Percentiles rank a stretch among this genome's conserved stretches.
These are phyloP conservation scores for Pilasporangium apinafurcum DNA, from an alignment of 352 stramenopile species.

Conservation along the genomic window DNA sequence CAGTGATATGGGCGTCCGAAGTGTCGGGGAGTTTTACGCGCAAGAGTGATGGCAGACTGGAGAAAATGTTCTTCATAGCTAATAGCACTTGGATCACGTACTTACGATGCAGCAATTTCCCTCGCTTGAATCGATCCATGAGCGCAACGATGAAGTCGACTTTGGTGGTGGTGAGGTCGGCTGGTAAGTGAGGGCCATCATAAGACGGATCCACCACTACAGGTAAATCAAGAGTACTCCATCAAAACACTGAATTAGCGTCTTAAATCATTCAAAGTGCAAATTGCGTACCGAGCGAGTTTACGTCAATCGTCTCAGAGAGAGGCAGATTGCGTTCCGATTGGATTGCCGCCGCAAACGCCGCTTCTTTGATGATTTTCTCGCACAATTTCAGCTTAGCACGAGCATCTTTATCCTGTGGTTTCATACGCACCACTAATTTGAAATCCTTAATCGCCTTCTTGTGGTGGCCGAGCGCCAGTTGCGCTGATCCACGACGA, in stretches of 20 bases:
- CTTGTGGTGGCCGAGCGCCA: conserved; percentile 96
- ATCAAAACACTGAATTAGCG: no score
- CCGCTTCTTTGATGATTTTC: conserved; percentile 94
- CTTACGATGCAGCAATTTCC: conserved; percentile 97
- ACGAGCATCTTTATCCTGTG: conserved; percentile 91
- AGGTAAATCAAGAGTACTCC: neutral
- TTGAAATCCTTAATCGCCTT: conserved; percentile 97
- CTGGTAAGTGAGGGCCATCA: conserved; percentile 65
- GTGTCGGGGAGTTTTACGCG: conserved; percentile 56
- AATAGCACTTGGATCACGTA: conserved; percentile 96
- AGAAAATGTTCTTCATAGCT: conserved; percentile 89
- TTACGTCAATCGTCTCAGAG: conserved; percentile 90
- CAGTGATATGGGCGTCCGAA: conserved; percentile 82
- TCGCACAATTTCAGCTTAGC: conserved; percentile 95
- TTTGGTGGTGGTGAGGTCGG: conserved; percentile 45
- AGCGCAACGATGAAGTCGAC: conserved; percentile 88
- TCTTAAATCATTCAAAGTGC: neutral
- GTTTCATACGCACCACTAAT: conserved; percentile 93
- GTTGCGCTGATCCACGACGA: conserved; percentile 93
- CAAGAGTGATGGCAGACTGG: conserved; percentile 88
- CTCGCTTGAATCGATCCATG: conserved; percentile 94
- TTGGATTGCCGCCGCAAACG: conserved; percentile 96
- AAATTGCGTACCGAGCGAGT: conserved; percentile 44
- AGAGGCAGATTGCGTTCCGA: conserved; percentile 91
- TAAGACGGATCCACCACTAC: conserved; percentile 76